Percentiles rank a stretch among this genome's conserved stretches.
These are phyloP conservation scores for Fusarium musae DNA, from an alignment of 2,329 filamentous ascomycete genomes.

Conservation along the genomic window DNA sequence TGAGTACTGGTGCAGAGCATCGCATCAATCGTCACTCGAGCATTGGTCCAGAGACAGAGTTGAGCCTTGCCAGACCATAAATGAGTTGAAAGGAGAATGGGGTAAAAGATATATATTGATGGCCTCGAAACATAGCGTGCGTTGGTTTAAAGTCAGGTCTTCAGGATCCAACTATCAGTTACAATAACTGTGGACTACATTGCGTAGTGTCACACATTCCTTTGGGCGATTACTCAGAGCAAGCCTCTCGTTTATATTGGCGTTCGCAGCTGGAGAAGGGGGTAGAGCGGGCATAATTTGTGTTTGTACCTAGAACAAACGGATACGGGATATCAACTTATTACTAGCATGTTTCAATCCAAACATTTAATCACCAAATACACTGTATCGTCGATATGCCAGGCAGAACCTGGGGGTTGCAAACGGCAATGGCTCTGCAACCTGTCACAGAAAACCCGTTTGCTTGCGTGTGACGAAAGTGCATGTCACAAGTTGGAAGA, in stretches of 20 bases:
- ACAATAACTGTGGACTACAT: background rate
- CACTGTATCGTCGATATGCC: background rate
- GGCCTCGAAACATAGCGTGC: background rate
- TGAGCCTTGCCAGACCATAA: conserved; percentile 5
- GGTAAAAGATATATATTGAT: background rate
- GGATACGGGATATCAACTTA: background rate
- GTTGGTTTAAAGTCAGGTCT: background rate
- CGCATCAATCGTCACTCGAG: background rate
- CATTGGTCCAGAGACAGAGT: conserved; percentile 7
- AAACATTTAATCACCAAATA: background rate
- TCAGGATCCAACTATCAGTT: background rate
- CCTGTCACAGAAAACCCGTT: background rate
- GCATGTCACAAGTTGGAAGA: background rate
- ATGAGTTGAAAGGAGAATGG: background rate
- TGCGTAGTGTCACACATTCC: background rate
- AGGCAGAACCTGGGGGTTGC: background rate
- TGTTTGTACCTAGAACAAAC: background rate
- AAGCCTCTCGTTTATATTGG: background rate
- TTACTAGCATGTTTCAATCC: background rate
- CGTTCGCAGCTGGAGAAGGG: background rate
- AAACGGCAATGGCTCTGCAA: background rate
- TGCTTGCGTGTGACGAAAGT: background rate
- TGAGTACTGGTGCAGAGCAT: conserved; percentile 35
- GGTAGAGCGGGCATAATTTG: background rate
- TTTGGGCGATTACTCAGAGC: background rate